These are phyloP conservation scores for Lipomyces lipofer DNA, from an alignment of 805 yeast species.

Conservation along the genomic window DNA sequence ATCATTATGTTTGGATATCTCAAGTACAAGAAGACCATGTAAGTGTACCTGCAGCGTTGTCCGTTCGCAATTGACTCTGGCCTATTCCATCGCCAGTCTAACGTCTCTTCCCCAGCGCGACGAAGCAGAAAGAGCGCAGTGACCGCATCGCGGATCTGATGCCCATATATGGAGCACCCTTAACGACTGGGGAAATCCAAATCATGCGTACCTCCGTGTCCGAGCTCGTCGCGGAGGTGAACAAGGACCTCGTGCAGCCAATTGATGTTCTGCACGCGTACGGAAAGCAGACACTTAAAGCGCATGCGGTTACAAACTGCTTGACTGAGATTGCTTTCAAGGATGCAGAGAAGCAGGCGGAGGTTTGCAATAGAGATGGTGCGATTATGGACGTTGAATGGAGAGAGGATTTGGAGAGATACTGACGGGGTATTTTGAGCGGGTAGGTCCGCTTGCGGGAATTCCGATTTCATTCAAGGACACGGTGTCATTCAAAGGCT, in stretches of 20 bases:
- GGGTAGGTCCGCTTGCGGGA: constrained; percentile 58
- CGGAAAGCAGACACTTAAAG: constrained; percentile 63
- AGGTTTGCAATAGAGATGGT: constrained; percentile 49
- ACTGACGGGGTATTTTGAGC: no score
- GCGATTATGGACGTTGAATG: not conserved
- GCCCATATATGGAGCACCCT: constrained; percentile 44
- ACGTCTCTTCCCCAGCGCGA: constrained; percentile 13
- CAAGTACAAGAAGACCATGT: constrained; percentile 17
- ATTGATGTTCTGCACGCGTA: constrained; percentile 59
- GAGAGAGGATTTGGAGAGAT: not conserved
- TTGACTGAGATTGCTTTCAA: constrained; percentile 62
- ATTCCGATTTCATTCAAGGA: constrained; percentile 65
- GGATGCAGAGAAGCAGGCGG: constrained; percentile 66
- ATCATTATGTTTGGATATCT: constrained; percentile 7
- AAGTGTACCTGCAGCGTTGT: not conserved
- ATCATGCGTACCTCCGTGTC: constrained; percentile 47
- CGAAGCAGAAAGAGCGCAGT: constrained; percentile 41
- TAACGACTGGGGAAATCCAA: constrained; percentile 39
- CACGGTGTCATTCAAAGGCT: constrained; percentile 52
- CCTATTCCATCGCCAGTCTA: not conserved
- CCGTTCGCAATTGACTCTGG: no score
- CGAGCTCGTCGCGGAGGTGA: constrained; percentile 47
- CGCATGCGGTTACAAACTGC: constrained; percentile 59
- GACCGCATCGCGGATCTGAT: constrained; percentile 39
- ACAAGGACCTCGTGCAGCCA: constrained; percentile 50